phyloP scores from a whole-genome alignment of 2,329 filamentous ascomycete genomes.

The Diaporthe citriasiana region DNA sequence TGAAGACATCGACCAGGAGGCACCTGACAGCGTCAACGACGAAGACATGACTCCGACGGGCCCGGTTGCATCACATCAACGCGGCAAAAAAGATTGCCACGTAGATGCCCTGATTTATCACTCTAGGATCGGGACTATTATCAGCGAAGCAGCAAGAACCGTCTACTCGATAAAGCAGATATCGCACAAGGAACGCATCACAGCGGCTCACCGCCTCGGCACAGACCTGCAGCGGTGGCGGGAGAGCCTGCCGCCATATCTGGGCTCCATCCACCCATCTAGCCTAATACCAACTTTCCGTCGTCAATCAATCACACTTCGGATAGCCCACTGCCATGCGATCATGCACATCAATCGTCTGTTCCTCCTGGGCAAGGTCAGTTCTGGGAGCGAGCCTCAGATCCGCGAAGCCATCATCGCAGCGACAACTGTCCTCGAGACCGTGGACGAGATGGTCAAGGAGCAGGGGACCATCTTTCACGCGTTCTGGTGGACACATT shows the following conservation, averaged over 20 bases:
- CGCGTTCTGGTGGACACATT: slow-evolving; percentile 67
- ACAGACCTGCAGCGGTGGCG: slow-evolving; percentile 57
- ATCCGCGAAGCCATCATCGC: slow-evolving; percentile 14
- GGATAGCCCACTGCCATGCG: slow-evolving; percentile 68
- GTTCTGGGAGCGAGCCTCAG: slow-evolving; percentile 11
- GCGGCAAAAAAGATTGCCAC: slow-evolving; percentile 53
- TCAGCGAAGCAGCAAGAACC: slow-evolving; percentile 36
- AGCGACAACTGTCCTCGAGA: slow-evolving; percentile 5
- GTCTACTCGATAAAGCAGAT: slow-evolving; percentile 55
- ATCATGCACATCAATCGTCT: slow-evolving; percentile 69
- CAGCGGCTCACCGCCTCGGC: slow-evolving; percentile 57
- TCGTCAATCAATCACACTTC: slow-evolving; percentile 66
- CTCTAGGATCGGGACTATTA: slow-evolving; percentile 45
- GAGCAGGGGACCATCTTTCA: slow-evolving; percentile 56
- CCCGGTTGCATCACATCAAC: slow-evolving; percentile 49
- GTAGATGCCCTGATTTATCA: slow-evolving; percentile 20
- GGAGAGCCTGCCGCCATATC: slow-evolving; percentile 56
- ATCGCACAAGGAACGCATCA: slow-evolving; percentile 50
- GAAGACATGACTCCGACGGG: slow-evolving; percentile 65
- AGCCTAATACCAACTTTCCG: slow-evolving; percentile 61
- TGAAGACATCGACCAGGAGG: slow-evolving; percentile 73
- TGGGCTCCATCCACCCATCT: slow-evolving; percentile 59
- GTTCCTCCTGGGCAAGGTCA: slow-evolving; percentile 58
- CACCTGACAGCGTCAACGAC: slow-evolving; percentile 70
- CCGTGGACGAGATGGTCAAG: slow-evolving; percentile 12